Base-by-base conservation (phyloP, 345 rosid genomes). In the Balakata baccata region DNA sequence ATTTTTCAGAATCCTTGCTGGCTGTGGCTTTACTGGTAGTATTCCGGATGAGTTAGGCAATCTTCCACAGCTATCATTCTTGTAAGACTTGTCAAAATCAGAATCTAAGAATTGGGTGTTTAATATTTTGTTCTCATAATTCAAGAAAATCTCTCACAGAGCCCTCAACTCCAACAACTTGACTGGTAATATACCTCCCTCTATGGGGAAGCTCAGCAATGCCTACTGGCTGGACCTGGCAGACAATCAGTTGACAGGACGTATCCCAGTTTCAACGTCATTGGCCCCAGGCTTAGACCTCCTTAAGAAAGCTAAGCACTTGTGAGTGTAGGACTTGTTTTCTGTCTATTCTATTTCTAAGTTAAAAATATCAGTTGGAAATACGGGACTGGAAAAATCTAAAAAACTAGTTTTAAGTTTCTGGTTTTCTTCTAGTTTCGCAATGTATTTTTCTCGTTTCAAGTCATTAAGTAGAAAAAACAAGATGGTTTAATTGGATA, bases 141-240 rank as follows among this genome's bases (percentile, higher is more conserved):
- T 72, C 34, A 51, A 43, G 66, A 52, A 20, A 73, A 51, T 18
- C 20, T 25, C 67, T 29, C 34, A 29, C 85, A 95, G 98, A 90
- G 99, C 99, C 66, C 85, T 95, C 81, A 92, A 95, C 81, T 87
- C 92, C n/a, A 95, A 92, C 82, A 90, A 95, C 74, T 89, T 95
- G 71, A 89, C 88, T 0, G 98, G 97, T 49, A 77, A 47, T 64
- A 91, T 95, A 61, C 99, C 98, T 12, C 78, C 94, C 39, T 85
- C 98, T 25, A 60, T 95, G 76, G 97, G 98, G 54, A 89, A 84
- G 62, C 93, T 95, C 68, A 88, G 92, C 70, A 87, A 87, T 29
- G 90, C 92, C 56, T 85, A 85, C 70, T 91, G 94, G 98, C 78
- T 95, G 38, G 99, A 95, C 82, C 83, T 95, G 18, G 92, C 98